Evolutionary conservation across 1,284 basidiomycete species (phyloP).

Genomic region (Naganishia albida): DNA sequence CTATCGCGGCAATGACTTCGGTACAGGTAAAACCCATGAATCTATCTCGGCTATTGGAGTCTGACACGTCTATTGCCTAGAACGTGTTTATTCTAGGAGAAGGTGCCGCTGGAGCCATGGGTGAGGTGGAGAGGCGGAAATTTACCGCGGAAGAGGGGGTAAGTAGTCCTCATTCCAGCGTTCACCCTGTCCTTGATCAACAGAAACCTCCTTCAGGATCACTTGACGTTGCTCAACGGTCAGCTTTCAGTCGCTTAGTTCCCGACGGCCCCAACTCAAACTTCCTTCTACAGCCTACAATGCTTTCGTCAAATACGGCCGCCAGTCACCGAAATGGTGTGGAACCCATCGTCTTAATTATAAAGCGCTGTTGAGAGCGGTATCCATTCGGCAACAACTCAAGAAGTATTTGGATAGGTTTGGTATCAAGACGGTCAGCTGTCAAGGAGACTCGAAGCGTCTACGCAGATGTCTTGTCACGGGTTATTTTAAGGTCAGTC

Average conservation of each 20-base stretch:
- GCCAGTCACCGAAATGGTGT: constrained; percentile 81
- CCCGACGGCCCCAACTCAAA: constrained; percentile 29
- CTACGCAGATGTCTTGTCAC: constrained; percentile 81
- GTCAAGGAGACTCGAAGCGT: constrained; percentile 76
- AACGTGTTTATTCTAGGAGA: constrained; percentile 85
- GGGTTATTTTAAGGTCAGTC: constrained; percentile 75
- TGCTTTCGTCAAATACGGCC: constrained; percentile 80
- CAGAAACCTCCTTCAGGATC: constrained; percentile 64
- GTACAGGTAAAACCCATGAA: constrained; percentile 65
- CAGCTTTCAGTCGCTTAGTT: constrained; percentile 32
- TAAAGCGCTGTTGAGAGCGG: constrained; percentile 84
- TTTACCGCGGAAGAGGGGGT: constrained; percentile 97
- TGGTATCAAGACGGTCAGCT: constrained; percentile 71
- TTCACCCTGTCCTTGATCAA: not conserved
- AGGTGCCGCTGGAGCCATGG: constrained; percentile 70
- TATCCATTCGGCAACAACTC: constrained; percentile 87
- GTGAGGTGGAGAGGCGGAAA: constrained; percentile 85
- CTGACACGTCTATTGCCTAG: constrained; percentile 53
- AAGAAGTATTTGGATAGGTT: constrained; percentile 91
- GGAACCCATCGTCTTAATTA: constrained; percentile 89
- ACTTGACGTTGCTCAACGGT: constrained; percentile 88
- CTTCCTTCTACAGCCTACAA: constrained; percentile 69
- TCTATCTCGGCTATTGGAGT: not conserved
- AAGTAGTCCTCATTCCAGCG: constrained; percentile 40
- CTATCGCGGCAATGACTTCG: constrained; percentile 92